phyloP scores from a whole-genome alignment of 306 rosid species.

The Phaseolus lunatus region DNA sequence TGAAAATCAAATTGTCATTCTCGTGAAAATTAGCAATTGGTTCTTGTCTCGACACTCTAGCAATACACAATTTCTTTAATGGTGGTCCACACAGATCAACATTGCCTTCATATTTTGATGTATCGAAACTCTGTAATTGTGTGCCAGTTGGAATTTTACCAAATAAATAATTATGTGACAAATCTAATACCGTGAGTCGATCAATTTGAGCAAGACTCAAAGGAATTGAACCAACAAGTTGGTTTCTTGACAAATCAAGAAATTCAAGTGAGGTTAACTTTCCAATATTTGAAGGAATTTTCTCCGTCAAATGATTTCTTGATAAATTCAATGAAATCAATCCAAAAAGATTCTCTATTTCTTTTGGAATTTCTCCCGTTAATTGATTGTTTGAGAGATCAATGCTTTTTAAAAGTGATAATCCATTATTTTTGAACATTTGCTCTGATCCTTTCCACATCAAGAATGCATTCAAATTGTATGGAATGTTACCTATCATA shows the following conservation, averaged over 20 bases:
- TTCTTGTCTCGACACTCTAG: too few relatives aligned
- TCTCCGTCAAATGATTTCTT: not conserved
- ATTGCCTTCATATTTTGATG: slow-evolving; percentile 14
- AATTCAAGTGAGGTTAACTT: not conserved
- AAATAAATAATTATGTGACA: slow-evolving; percentile 22
- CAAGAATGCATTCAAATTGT: too few relatives aligned
- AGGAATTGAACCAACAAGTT: slow-evolving; percentile 23
- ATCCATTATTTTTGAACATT: too few relatives aligned
- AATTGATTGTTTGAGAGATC: too few relatives aligned
- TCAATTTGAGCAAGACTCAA: not conserved
- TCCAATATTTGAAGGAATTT: slow-evolving; percentile 31
- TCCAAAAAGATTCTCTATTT: too few relatives aligned
- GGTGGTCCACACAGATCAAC: not conserved
- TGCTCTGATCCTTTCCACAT: too few relatives aligned
- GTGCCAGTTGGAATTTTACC: slow-evolving; percentile 34
- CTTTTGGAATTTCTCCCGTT: too few relatives aligned
- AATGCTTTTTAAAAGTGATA: too few relatives aligned
- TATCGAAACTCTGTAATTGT: slow-evolving; percentile 27
- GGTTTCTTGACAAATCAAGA: slow-evolving; percentile 41
- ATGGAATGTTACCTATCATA: fast-evolving
- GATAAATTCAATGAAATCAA: slow-evolving; percentile 34
- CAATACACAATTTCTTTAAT: too few relatives aligned
- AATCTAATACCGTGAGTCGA: not conserved
- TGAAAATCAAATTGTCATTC: not conserved
- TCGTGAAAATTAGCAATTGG: not conserved